phyloP scores from a whole-genome alignment of 768 basidiomycete species.

The Cystofilobasidium macerans region DNA sequence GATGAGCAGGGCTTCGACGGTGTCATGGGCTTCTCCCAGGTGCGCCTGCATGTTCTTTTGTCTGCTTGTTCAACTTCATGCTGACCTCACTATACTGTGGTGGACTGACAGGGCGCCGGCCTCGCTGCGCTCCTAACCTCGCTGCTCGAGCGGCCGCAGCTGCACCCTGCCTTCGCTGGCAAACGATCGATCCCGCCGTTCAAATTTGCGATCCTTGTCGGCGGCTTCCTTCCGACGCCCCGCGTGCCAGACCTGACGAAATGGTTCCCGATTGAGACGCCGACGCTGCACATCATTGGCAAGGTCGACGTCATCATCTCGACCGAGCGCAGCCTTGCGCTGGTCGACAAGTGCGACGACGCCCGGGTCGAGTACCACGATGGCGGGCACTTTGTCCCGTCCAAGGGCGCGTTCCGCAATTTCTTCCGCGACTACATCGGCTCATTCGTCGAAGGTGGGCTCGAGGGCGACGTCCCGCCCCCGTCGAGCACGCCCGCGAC shows the following conservation, averaged over 20 bases:
- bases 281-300: slow-evolving; percentile 69
- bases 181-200: slow-evolving; percentile 5
- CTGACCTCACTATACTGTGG: not conserved
- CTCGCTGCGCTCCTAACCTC: slow-evolving; percentile 61
- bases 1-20: slow-evolving; percentile 53
- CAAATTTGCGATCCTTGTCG: slow-evolving; percentile 49
- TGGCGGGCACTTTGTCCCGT: slow-evolving; percentile 77
- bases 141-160: slow-evolving; percentile 45
- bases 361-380: slow-evolving; percentile 62
- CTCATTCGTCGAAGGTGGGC: slow-evolving; percentile 25
- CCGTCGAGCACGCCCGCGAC: slow-evolving; percentile 1
- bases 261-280: slow-evolving; percentile 49
- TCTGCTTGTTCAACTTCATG: too few species aligned
- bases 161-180: slow-evolving; percentile 1
- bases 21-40: slow-evolving; percentile 60
- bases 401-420: slow-evolving; percentile 60
- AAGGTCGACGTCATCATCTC: slow-evolving; percentile 62
- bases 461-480: slow-evolving; percentile 20
- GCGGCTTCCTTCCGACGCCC: slow-evolving; percentile 51
- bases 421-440: slow-evolving; percentile 55
- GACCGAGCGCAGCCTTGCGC: slow-evolving; percentile 52
- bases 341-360: slow-evolving; percentile 44
- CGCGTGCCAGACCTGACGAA: slow-evolving; percentile 41
- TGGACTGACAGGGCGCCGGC: slow-evolving; percentile 53
- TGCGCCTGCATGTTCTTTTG: not conserved